These are phyloP conservation scores for Arxiozyma bovina DNA, from an alignment of 1,139 yeast species.

Conservation along the genomic window DNA sequence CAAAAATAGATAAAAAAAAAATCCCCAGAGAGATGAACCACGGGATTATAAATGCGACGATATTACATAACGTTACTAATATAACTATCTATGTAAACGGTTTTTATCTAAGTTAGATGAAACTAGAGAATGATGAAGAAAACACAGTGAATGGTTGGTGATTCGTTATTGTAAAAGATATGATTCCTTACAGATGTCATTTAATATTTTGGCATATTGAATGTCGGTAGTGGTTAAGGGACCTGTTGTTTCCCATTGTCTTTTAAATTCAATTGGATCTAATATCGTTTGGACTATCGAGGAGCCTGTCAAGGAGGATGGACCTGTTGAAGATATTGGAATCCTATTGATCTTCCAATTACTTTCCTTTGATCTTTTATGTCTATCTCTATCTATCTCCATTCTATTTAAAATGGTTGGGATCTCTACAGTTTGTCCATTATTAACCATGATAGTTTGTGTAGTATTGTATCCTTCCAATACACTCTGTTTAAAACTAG, in stretches of 20 bases:
- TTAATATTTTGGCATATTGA: not conserved
- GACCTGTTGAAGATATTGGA: not conserved
- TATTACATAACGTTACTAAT: not conserved
- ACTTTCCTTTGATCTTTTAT: constrained; percentile 30
- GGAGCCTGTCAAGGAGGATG: not conserved
- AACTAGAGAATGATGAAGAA: no score
- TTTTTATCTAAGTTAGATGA: not conserved
- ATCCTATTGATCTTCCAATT: constrained; percentile 24
- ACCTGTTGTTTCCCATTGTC: not conserved
- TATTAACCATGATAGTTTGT: not conserved
- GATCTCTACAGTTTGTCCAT: not conserved
- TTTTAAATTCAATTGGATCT: not conserved
- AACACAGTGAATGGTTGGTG: not conserved
- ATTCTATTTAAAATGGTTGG: constrained; percentile 27
- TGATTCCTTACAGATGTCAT: constrained; percentile 5
- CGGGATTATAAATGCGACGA: not conserved
- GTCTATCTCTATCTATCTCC: constrained; percentile 30
- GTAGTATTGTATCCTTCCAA: not conserved
- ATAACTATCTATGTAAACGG: not conserved
- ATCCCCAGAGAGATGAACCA: not conserved
- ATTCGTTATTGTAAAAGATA: constrained; percentile 1
- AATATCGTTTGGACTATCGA: not conserved
- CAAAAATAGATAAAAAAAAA: not conserved
- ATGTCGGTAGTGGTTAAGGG: not conserved
- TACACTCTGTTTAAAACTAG: not conserved